Conservation (phyloP, 1,284 basidiomycete genomes). For the Rugosomyces carneus region DNA sequence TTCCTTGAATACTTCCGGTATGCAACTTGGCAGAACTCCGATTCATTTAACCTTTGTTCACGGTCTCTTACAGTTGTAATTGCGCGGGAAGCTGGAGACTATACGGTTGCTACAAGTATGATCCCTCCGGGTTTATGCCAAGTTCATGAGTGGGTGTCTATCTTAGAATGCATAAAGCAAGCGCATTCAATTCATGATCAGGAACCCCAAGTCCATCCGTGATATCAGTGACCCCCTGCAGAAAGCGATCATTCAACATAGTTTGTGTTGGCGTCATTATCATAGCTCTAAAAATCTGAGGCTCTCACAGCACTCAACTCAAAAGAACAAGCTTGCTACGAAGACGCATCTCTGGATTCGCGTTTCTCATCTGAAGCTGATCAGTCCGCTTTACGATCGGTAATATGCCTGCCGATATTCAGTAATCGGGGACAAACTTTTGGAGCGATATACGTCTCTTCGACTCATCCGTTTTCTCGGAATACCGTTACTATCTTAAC, state of each 20-base stretch:
- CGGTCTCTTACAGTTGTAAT: constrained; percentile 42
- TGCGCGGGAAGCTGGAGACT: constrained; percentile 61
- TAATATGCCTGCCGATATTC: constrained; percentile 64
- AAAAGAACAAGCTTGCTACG: constrained; percentile 53
- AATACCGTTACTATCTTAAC: constrained; percentile 57
- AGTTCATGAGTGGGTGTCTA: constrained; percentile 52
- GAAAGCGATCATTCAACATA: constrained; percentile 57
- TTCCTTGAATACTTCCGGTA: constrained; percentile 57
- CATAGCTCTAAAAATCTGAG: neutral
- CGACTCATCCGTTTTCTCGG: constrained; percentile 56
- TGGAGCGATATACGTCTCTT: constrained; percentile 49
- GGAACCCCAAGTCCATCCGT: constrained; percentile 55
- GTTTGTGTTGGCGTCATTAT: constrained; percentile 30
- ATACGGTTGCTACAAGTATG: constrained; percentile 63
- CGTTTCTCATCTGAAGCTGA: constrained; percentile 62
- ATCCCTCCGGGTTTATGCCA: constrained; percentile 51
- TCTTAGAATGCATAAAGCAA: neutral
- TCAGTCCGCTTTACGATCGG: constrained; percentile 50
- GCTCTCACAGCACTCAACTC: constrained; percentile 49
- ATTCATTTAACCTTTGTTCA: neutral
- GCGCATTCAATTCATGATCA: constrained; percentile 21
- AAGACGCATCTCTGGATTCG: constrained; percentile 56
- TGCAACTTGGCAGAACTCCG: constrained; percentile 3
- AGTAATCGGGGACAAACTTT: constrained; percentile 67
- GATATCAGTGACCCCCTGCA: constrained; percentile 55